A percentile compares a stretch with the other conserved stretches of the same genome.
phyloP scores from a whole-genome alignment of 2,329 filamentous ascomycete genomes.

The Neopestalotiopsis sp. region DNA sequence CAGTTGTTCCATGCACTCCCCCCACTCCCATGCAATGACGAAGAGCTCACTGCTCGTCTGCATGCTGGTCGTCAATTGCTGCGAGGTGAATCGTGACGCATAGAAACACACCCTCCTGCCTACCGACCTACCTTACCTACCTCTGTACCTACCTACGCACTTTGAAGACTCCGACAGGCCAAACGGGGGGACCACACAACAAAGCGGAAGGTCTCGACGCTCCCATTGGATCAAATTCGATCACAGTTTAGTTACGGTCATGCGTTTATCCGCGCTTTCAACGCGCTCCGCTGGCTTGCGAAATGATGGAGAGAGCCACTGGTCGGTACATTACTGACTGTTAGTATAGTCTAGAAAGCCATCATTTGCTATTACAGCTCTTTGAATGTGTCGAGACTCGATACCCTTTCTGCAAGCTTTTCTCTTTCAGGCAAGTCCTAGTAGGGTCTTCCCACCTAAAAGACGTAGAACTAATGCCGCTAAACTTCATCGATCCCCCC shows the following conservation, averaged over 20 bases:
- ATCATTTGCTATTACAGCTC: conserved; percentile 30
- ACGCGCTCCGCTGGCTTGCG: conserved; percentile 43
- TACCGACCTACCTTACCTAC: background rate
- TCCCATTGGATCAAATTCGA: conserved; percentile 44
- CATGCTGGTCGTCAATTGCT: background rate
- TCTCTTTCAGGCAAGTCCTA: conserved; percentile 20
- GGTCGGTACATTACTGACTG: conserved; percentile 25
- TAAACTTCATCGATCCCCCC: conserved; percentile 6
- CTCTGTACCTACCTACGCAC: too few species aligned
- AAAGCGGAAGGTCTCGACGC: conserved; percentile 22
- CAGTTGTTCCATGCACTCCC: background rate
- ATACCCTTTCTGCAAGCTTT: background rate
- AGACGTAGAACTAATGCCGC: conserved; percentile 9
- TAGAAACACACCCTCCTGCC: conserved; percentile 25
- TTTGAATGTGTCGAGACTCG: conserved; percentile 31
- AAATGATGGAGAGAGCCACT: conserved; percentile 47
- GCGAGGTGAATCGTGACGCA: background rate
- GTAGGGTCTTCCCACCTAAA: conserved; percentile 1
- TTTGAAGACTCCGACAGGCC: conserved; percentile 21
- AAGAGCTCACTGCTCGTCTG: background rate
- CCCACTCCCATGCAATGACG: background rate
- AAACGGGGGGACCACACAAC: conserved; percentile 39
- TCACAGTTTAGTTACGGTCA: conserved; percentile 52
- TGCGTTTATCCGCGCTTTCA: conserved; percentile 55
- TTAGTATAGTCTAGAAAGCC: conserved; percentile 41